phyloP scores from a whole-genome alignment of 2,329 filamentous ascomycete genomes.

The Scopulariopsis brevicaulis region DNA sequence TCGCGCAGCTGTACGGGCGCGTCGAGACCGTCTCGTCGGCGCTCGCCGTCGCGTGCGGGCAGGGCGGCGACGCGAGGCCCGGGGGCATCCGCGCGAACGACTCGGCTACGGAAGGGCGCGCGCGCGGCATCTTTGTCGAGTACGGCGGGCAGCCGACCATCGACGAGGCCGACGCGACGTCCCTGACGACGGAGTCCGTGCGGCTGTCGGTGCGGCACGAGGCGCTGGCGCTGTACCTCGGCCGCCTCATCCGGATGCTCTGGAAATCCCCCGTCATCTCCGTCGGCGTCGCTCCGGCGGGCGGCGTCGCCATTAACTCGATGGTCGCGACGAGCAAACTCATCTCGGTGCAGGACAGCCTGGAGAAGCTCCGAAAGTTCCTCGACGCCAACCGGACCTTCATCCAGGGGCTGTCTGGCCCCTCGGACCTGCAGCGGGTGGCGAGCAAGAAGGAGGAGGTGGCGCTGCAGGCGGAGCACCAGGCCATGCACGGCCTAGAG shows the following conservation, averaged over 20 bases:
- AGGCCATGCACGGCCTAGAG: slow-evolving; percentile 77
- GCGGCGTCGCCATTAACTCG: slow-evolving; percentile 52
- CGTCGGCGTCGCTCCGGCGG: slow-evolving; percentile 35
- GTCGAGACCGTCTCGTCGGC: slow-evolving; percentile 85
- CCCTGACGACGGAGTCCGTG: slow-evolving; percentile 69
- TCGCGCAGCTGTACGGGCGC: slow-evolving; percentile 77
- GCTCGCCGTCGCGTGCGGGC: slow-evolving; percentile 87
- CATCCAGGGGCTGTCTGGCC: slow-evolving; percentile 88
- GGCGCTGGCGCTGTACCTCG: slow-evolving; percentile 77
- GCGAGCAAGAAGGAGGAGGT: slow-evolving; percentile 82
- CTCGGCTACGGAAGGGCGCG: slow-evolving; percentile 74
- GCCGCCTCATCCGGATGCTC: slow-evolving; percentile 75
- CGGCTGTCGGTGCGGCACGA: slow-evolving; percentile 81
- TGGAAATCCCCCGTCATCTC: slow-evolving; percentile 74
- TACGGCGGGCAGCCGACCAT: slow-evolving; percentile 80
- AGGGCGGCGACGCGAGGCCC: slow-evolving; percentile 64
- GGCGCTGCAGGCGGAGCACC: slow-evolving; percentile 85
- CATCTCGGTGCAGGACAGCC: slow-evolving; percentile 63
- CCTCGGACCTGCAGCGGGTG: slow-evolving; percentile 69
- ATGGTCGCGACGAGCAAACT: slow-evolving; percentile 60
- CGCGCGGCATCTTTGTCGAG: slow-evolving; percentile 80
- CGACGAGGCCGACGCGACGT: slow-evolving; percentile 63
- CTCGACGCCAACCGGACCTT: slow-evolving; percentile 78
- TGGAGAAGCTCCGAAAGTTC: slow-evolving; percentile 71
- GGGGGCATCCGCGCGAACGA: slow-evolving; percentile 71